Percentiles rank a stretch among this genome's conserved stretches.
These are phyloP conservation scores for Penicillium canariense DNA, from an alignment of 495 filamentous ascomycete species.

Conservation along the genomic window DNA sequence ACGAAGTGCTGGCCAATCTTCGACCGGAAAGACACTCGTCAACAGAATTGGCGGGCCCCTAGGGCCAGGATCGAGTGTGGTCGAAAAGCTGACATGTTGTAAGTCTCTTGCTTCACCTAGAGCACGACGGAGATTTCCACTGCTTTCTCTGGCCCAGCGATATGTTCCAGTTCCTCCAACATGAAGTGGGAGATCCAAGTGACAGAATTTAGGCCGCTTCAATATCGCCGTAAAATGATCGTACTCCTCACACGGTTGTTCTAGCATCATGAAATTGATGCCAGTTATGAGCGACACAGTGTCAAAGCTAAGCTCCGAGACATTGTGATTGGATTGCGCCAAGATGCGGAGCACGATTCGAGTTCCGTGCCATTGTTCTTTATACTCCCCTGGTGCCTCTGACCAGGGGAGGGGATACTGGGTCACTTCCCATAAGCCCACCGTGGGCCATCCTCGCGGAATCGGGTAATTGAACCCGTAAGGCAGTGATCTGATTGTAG, in stretches of 20 bases:
- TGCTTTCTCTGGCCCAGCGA: not conserved
- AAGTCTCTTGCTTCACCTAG: slow-evolving; percentile 2
- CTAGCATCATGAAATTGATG: slow-evolving; percentile 15
- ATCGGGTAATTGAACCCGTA: slow-evolving; percentile 23
- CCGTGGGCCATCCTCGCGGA: slow-evolving; percentile 19
- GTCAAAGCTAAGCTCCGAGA: slow-evolving; percentile 13
- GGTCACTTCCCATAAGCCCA: not conserved
- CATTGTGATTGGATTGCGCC: slow-evolving; percentile 9
- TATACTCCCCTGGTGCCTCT: slow-evolving; percentile 3
- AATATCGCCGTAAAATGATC: slow-evolving; percentile 6
- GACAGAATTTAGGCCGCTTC: slow-evolving; percentile 6
- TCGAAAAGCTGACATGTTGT: slow-evolving; percentile 7
- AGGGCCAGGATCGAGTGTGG: not conserved
- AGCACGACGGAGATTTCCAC: slow-evolving; percentile 1
- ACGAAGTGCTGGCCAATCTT: slow-evolving; percentile 10
- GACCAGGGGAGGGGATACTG: slow-evolving; percentile 6
- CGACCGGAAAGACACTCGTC: slow-evolving; percentile 7
- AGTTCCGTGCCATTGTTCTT: slow-evolving; percentile 14
- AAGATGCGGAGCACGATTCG: slow-evolving; percentile 8
- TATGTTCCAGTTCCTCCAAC: slow-evolving; percentile 11
- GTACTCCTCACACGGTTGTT: slow-evolving; percentile 16
- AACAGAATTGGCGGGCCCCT: not conserved
- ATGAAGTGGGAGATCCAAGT: slow-evolving; percentile 6
- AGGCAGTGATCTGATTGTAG: slow-evolving; percentile 25
- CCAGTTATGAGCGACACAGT: slow-evolving; percentile 9